phyloP scores from a whole-genome alignment of 2,329 filamentous ascomycete genomes.

The Phialocephala sp. region DNA sequence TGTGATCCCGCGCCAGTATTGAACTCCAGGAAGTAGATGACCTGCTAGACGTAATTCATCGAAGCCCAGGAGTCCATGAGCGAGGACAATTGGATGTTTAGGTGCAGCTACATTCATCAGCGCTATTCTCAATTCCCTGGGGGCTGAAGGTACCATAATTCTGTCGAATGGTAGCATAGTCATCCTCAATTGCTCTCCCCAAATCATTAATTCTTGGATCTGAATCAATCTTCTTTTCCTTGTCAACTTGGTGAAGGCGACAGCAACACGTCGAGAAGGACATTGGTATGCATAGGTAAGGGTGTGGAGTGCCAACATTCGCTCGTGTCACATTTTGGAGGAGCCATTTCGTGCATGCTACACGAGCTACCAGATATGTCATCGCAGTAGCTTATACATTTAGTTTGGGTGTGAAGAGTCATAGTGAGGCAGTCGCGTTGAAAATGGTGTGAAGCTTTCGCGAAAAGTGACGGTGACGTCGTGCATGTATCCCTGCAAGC shows the following conservation, averaged over 20 bases:
- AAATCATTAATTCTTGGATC: slow-evolving; percentile 58
- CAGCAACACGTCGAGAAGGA: slow-evolving; percentile 19
- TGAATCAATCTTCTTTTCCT: slow-evolving; percentile 13
- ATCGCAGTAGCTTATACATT: slow-evolving; percentile 37
- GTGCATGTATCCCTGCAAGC: slow-evolving; percentile 15
- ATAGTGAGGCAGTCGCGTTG: slow-evolving; percentile 30
- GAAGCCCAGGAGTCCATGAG: slow-evolving; percentile 70
- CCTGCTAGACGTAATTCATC: slow-evolving; percentile 59
- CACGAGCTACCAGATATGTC: slow-evolving; percentile 38
- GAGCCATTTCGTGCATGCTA: slow-evolving; percentile 37
- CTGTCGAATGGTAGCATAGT: slow-evolving; percentile 63
- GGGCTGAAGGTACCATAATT: slow-evolving; percentile 55
- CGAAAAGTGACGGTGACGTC: slow-evolving; percentile 34
- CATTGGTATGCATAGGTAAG: slow-evolving; percentile 20
- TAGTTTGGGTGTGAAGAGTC: slow-evolving; percentile 32
- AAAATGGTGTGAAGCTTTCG: slow-evolving; percentile 17
- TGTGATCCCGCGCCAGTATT: slow-evolving; percentile 70
- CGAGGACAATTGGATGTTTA: slow-evolving; percentile 66
- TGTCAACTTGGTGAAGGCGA: slow-evolving; percentile 5
- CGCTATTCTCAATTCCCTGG: not conserved
- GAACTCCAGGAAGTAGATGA: slow-evolving; percentile 57
- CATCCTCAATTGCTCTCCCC: slow-evolving; percentile 61
- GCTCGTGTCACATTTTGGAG: slow-evolving; percentile 30
- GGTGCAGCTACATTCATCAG: slow-evolving; percentile 51
- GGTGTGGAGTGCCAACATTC: not conserved